Conservation (phyloP, 805 yeast genomes). For the Hanseniaspora lachancei region DNA sequence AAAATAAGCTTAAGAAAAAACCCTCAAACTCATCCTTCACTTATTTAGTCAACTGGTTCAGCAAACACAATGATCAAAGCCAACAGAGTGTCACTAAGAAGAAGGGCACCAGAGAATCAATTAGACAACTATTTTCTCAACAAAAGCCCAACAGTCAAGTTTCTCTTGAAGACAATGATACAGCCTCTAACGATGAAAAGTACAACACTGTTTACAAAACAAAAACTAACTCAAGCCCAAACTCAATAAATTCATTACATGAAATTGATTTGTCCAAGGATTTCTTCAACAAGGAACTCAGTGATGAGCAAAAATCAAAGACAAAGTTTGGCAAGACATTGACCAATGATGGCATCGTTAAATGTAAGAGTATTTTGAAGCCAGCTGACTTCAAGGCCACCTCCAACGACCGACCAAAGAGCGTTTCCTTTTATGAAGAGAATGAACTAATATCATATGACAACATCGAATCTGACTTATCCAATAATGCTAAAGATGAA, state of each 20-base stretch:
- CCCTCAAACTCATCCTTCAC: not conserved
- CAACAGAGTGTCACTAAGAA: not conserved
- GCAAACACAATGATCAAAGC: not conserved
- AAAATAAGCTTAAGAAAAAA: not conserved
- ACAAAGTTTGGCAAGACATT: not conserved
- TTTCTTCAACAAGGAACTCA: not conserved
- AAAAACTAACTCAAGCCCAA: not conserved
- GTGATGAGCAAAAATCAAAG: not conserved
- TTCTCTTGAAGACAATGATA: not conserved
- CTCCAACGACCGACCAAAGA: not conserved
- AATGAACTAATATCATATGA: not conserved
- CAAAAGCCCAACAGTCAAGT: not conserved
- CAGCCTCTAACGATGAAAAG: not conserved
- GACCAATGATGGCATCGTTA: not conserved
- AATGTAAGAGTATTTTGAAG: not conserved
- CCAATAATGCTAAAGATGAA: not conserved
- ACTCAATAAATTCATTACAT: not conserved
- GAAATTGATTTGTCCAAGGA: no score
- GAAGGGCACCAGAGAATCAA: not conserved
- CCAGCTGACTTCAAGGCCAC: not conserved
- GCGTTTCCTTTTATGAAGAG: not conserved
- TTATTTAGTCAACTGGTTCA: not conserved
- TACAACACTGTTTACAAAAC: not conserved
- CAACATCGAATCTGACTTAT: not conserved
- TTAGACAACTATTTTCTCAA: not conserved